phyloP scores from a whole-genome alignment of 83 land plant species.

The Picea engelmannii region DNA sequence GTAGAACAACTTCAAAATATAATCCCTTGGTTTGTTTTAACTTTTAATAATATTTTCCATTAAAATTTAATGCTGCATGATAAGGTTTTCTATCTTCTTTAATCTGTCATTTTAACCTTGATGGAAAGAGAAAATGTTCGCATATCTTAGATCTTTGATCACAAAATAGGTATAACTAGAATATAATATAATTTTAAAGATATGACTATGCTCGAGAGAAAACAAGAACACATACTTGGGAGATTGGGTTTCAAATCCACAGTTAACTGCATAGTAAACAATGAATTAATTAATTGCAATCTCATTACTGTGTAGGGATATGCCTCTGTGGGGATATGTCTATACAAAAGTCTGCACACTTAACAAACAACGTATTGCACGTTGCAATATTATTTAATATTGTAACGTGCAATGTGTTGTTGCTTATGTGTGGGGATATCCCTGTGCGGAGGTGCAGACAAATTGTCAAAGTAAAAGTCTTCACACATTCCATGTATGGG shows the following conservation, averaged over 20 bases:
- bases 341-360: too few relatives aligned
- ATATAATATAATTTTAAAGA: background rate
- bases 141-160: background rate
- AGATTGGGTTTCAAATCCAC: slow-evolving; percentile 62
- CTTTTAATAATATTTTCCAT: background rate
- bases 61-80: too few relatives aligned
- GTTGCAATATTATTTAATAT: too few relatives aligned
- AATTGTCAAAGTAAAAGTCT: too few relatives aligned
- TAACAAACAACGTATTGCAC: too few relatives aligned
- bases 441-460: too few relatives aligned
- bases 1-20: background rate
- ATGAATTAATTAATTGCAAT: background rate
- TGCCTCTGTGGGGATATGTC: too few relatives aligned
- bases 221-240: slow-evolving; percentile 35
- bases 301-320: too few relatives aligned
- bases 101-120: background rate
- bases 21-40: slow-evolving; percentile 6
- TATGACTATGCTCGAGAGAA: background rate
- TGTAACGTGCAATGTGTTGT: too few relatives aligned
- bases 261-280: slow-evolving; percentile 51
- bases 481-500: too few relatives aligned
- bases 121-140: background rate
- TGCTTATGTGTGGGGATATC: too few relatives aligned
- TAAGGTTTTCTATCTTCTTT: slow-evolving; percentile 6
- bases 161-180: slow-evolving; percentile 2